These are phyloP conservation scores for Buddleja alternifolia DNA, from an alignment of 257 asterid genomes.

Conservation along the genomic window DNA sequence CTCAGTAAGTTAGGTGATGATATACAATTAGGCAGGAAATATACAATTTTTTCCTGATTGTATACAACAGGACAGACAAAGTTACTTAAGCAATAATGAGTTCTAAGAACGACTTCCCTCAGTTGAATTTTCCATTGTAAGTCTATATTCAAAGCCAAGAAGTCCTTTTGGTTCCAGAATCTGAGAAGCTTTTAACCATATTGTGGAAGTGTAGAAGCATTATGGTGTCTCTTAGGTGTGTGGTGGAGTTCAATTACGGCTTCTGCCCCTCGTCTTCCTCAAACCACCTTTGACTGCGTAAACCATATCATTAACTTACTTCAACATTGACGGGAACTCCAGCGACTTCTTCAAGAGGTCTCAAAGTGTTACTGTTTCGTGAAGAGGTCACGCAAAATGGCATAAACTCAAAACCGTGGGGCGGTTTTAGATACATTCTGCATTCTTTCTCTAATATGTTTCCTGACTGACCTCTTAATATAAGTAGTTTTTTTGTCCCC, in stretches of 20 bases:
- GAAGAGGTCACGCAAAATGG: neutral
- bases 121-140: neutral
- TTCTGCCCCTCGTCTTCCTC: constrained; percentile 3
- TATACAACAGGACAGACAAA: neutral
- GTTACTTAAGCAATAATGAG: neutral
- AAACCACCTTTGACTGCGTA: neutral
- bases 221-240: neutral
- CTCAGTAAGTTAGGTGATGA: neutral
- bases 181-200: neutral
- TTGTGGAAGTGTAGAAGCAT: neutral
- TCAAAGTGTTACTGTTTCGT: neutral
- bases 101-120: neutral
- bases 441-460: constrained; percentile 15
- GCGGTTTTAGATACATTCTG: neutral
- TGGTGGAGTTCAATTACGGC: neutral
- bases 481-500: neutral
- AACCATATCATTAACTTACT: neutral
- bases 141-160: constrained; percentile 10
- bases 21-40: neutral
- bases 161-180: neutral
- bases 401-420: neutral
- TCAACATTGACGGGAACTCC: neutral
- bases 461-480: constrained; percentile 10
- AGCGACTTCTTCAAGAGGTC: neutral
- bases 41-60: neutral